Evolutionary conservation across 2,329 filamentous ascomycete species (phyloP).

Genomic region (Aureobasidium subglaciale): DNA sequence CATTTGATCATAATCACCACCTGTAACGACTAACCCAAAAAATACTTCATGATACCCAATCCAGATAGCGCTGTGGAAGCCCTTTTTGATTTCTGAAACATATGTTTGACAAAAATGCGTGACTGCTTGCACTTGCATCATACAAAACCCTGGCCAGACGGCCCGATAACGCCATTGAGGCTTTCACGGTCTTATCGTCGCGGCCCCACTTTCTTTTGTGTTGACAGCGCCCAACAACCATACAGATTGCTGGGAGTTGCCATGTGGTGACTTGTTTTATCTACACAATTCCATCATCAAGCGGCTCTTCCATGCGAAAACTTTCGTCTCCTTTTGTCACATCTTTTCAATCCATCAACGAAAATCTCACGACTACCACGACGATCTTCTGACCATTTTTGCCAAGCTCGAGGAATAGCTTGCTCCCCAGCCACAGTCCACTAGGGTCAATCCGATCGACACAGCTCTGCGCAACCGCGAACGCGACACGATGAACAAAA

Average conservation of each 20-base stretch:
- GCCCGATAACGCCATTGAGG: slow-evolving; percentile 12
- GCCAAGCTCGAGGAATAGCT: background rate
- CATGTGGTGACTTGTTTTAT: slow-evolving; percentile 3
- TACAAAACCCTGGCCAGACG: slow-evolving; percentile 7
- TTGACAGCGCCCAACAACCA: slow-evolving; percentile 14
- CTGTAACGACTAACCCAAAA: background rate
- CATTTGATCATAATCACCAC: background rate
- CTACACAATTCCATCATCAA: background rate
- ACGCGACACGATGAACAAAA: slow-evolving; percentile 1
- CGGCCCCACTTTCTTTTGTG: slow-evolving; percentile 11
- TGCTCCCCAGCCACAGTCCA: background rate
- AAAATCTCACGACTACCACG: background rate
- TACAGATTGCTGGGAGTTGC: slow-evolving; percentile 13
- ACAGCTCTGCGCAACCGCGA: background rate
- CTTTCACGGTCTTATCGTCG: slow-evolving; percentile 7
- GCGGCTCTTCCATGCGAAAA: background rate
- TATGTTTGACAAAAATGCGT: slow-evolving; percentile 1
- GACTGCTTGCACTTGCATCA: slow-evolving; percentile 9
- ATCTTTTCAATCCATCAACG: too few species aligned
- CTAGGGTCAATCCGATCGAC: background rate
- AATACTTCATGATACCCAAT: slow-evolving; percentile 10
- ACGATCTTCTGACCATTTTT: background rate
- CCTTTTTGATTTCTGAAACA: background rate
- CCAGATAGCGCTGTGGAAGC: background rate
- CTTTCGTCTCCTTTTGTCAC: background rate